A percentile compares a stretch with the other conserved stretches of the same genome.
These are phyloP conservation scores for Cyclotella baltica DNA, from an alignment of 108 stramenopile species.

Conservation along the genomic window DNA sequence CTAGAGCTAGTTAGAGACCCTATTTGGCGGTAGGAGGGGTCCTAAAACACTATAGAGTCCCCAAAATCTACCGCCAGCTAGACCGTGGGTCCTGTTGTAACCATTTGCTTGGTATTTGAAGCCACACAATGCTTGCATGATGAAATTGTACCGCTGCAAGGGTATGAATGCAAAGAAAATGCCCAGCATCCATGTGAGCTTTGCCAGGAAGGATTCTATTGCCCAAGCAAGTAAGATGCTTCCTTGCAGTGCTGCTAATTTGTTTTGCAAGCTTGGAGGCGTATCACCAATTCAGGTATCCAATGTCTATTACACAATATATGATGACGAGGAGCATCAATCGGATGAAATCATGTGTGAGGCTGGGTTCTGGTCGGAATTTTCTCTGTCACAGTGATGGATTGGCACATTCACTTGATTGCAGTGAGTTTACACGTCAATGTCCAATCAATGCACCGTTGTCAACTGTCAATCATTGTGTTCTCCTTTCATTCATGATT, in stretches of 20 bases:
- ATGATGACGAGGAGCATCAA: constrained; percentile 19
- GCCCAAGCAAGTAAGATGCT: constrained; percentile 27
- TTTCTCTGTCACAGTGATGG: constrained; percentile 31
- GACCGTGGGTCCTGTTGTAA: no score
- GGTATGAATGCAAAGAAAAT: constrained; percentile 42
- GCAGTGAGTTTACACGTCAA: no score
- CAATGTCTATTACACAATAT: constrained; percentile 28
- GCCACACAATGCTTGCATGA: constrained; percentile 3
- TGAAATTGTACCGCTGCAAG: constrained; percentile 28
- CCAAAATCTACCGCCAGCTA: no score
- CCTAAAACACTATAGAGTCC: no score
- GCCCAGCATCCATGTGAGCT: constrained; percentile 39
- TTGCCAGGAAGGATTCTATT: constrained; percentile 36
- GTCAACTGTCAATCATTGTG: no score
- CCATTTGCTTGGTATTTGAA: neutral
- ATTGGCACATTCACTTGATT: constrained; percentile 20
- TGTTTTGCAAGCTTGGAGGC: constrained; percentile 41
- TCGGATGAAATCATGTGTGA: constrained; percentile 19
- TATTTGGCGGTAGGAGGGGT: no score
- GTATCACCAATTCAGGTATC: constrained; percentile 22
- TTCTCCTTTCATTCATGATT: no score
- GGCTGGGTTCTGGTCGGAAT: constrained; percentile 22
- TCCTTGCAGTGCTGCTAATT: constrained; percentile 25
- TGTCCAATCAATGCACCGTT: neutral
- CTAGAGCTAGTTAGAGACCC: no score